Evolutionary conservation across 2,329 filamentous ascomycete genomes (phyloP).

Genomic region (Pseudogymnoascus sp.): DNA sequence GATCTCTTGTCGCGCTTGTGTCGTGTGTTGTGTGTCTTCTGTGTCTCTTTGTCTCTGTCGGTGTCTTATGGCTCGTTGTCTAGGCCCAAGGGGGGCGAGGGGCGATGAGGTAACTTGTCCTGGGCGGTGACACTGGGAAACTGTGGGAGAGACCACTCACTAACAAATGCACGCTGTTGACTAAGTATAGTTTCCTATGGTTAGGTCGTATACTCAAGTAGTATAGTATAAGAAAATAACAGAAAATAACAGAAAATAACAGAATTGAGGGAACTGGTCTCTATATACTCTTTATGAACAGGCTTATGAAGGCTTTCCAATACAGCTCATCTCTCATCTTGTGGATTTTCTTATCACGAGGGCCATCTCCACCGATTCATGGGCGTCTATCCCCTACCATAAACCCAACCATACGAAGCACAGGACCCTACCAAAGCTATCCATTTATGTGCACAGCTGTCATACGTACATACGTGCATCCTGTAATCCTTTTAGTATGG

Average conservation of each 20-base stretch:
- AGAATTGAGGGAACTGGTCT: not conserved
- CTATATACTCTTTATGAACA: not conserved
- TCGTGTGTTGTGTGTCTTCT: not conserved
- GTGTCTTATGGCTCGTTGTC: not conserved
- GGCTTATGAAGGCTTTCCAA: not conserved
- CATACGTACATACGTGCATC: not conserved
- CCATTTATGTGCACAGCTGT: not conserved
- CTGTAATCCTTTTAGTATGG: not conserved
- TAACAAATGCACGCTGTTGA: not conserved
- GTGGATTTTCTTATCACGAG: not conserved
- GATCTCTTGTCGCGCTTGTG: not conserved
- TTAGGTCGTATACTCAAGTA: not conserved
- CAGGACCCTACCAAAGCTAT: not conserved
- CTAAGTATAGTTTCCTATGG: not conserved
- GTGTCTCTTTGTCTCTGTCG: not conserved
- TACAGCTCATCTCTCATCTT: not conserved
- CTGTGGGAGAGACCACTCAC: too few species aligned
- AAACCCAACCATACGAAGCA: too few species aligned
- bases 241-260: not conserved
- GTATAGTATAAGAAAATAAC: not conserved
- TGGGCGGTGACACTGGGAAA: not conserved
- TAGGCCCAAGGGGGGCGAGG: not conserved
- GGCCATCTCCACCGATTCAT: not conserved
- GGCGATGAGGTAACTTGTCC: conserved; percentile 1
- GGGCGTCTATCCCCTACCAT: too few species aligned